phyloP scores from a whole-genome alignment of 371 early-diverging fungal species.

The Lichtheimia ramosa region DNA sequence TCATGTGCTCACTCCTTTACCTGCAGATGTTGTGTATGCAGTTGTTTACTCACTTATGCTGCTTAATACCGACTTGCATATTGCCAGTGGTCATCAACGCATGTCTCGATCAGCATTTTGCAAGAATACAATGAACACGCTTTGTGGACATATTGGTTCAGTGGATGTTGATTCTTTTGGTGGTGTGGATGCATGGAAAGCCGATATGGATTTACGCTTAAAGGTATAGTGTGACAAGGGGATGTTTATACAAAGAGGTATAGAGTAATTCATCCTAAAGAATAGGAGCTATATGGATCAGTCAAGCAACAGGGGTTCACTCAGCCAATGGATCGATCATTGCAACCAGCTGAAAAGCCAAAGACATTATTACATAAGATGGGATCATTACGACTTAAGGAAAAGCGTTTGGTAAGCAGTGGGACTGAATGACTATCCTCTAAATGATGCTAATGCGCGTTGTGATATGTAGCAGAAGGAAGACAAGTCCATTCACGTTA shows the following conservation, averaged over 20 bases:
- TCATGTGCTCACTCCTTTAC: not conserved
- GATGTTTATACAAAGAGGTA: not conserved
- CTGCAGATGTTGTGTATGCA: slow-evolving; percentile 72
- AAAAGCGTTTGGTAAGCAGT: not conserved
- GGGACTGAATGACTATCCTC: not conserved
- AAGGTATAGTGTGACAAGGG: slow-evolving; percentile 5
- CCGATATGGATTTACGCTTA: slow-evolving; percentile 13
- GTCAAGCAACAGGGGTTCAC: slow-evolving; percentile 18
- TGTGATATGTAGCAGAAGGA: no score
- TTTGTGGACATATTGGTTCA: slow-evolving; percentile 31
- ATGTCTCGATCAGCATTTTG: slow-evolving; percentile 55
- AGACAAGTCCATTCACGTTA: no score
- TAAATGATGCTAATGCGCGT: not conserved
- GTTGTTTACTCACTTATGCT: slow-evolving; percentile 82
- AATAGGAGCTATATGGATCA: slow-evolving; percentile 14
- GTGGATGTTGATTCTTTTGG: slow-evolving; percentile 1
- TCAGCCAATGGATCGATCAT: slow-evolving; percentile 3
- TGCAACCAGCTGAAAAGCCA: slow-evolving; percentile 1
- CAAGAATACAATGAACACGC: slow-evolving; percentile 49
- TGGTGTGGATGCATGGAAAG: slow-evolving; percentile 10
- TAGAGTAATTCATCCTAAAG: not conserved
- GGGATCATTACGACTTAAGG: slow-evolving; percentile 7
- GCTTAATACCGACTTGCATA: slow-evolving; percentile 89
- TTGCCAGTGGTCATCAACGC: slow-evolving; percentile 63
- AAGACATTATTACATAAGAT: slow-evolving; percentile 7